These are phyloP conservation scores for Calocybe cyanea DNA, from an alignment of 768 basidiomycete genomes.

Conservation along the genomic window DNA sequence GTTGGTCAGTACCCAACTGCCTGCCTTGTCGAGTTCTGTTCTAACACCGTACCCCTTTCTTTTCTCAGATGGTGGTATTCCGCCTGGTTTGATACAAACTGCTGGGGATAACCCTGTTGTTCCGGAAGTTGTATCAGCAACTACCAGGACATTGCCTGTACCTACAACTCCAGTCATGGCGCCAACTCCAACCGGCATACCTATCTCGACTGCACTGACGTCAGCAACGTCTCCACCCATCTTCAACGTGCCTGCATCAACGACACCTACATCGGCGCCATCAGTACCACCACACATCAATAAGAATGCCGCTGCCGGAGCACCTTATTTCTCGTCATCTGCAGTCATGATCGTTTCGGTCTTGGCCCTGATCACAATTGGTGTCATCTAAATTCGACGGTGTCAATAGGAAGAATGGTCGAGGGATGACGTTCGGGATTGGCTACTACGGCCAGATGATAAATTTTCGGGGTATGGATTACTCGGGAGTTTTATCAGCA, in stretches of 20 bases:
- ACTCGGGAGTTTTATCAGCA: conserved; percentile 8
- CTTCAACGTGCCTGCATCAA: conserved; percentile 2
- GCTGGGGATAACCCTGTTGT: conserved; percentile 8
- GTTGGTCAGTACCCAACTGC: conserved; percentile 30
- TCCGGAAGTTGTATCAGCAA: too few species aligned
- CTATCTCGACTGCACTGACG: too few species aligned
- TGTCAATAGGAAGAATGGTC: neutral
- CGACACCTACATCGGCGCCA: conserved; percentile 5
- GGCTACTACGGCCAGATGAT: neutral
- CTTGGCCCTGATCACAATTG: conserved; percentile 7
- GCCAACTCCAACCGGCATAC: too few species aligned
- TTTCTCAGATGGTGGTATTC: conserved; percentile 18
- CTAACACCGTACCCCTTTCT: neutral
- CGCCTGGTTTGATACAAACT: conserved; percentile 13
- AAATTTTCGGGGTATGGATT: conserved; percentile 12
- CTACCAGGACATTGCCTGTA: too few species aligned
- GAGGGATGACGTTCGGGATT: neutral
- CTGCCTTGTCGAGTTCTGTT: neutral
- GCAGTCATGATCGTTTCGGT: conserved; percentile 9
- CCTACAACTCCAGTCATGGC: too few species aligned
- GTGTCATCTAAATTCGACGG: neutral
- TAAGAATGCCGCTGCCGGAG: conserved; percentile 13
- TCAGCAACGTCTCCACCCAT: conserved; percentile 1
- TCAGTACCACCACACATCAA: conserved; percentile 1
- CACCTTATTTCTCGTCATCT: conserved; percentile 2